These are phyloP conservation scores for Torulaspora quercuum DNA, from an alignment of 805 yeast species.

Conservation along the genomic window DNA sequence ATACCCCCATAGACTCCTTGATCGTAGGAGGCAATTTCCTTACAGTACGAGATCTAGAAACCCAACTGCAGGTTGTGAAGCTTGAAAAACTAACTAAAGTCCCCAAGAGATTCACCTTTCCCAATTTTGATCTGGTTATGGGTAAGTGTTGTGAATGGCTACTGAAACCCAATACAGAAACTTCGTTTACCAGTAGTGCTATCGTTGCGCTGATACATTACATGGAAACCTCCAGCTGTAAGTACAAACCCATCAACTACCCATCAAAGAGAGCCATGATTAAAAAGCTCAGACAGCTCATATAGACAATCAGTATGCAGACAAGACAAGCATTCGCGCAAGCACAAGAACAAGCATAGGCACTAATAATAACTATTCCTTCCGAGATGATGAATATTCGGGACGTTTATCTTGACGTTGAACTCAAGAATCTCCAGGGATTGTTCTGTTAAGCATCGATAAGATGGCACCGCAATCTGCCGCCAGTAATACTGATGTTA, in stretches of 20 bases:
- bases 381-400: too few relatives aligned
- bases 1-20: conserved; percentile 74
- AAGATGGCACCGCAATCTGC: too few relatives aligned
- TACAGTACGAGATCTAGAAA: conserved; percentile 58
- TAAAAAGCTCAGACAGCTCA: conserved; percentile 10
- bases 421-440: too few relatives aligned
- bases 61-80: conserved; percentile 57
- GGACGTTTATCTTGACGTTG: too few relatives aligned
- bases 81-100: conserved; percentile 70
- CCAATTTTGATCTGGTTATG: conserved; percentile 65
- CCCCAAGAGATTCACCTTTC: conserved; percentile 72
- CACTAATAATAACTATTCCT: too few relatives aligned
- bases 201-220: conserved; percentile 15
- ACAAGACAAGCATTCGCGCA: too few relatives aligned
- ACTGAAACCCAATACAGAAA: conserved; percentile 6
- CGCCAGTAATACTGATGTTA: too few relatives aligned
- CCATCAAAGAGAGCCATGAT: conserved; percentile 19
- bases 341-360: too few relatives aligned
- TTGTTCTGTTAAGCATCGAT: too few relatives aligned
- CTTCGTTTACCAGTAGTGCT: conserved; percentile 9
- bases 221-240: conserved; percentile 17
- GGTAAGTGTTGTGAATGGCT: conserved; percentile 26
- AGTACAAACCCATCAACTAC: conserved; percentile 20
- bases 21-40: conserved; percentile 88
- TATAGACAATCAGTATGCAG: too few relatives aligned